Evolutionary conservation across 371 early-diverging fungal species (phyloP), one percentile per base, ranked within the genome.

Genomic region (Mortierella sp.): DNA sequence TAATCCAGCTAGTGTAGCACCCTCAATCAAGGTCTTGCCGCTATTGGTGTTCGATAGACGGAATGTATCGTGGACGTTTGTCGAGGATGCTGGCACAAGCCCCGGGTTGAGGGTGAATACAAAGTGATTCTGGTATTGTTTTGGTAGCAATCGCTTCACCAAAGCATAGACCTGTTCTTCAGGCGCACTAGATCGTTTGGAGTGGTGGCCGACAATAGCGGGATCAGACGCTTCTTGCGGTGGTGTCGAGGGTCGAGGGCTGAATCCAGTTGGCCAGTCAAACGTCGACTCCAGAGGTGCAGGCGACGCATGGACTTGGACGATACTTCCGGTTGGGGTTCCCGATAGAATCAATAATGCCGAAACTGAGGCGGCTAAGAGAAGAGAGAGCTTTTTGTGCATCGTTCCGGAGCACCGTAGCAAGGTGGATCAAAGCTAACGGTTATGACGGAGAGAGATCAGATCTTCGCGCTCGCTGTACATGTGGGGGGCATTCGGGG

Each of bases 1-100:
- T 40, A 77, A 24, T 2, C 62, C 77, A 0, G 70, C 57, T 2
- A 65, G 0, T 2, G 69, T 57, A 1, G 50, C 69, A 6, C 68
- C 69, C 25, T 76, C 69, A 12, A 76, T 45, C 53, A 57, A 12
- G 24, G 69, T 46, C 4, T 27, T 40, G 2, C 40, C 40, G 2
- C 28, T 41, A 14, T 45, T 28, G 3, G 39, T 50, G 31, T 69
- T 70, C 19, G 62, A 65, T 31, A 77, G 6, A 8, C 66, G 44
- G 56, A 65, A 77, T 16, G 70, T 62, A 52, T 77, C 77, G 22
- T 77, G 41, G 6, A 77, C 41, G 34, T 77, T 69, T 50, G 66
- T 69, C 24, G 56, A 29, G 7, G 77, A 77, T 7, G 45, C 58
- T 22, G 70, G 43, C 3, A 44, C 25, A 21, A 77, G 55, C 3